phyloP scores from a whole-genome alignment of 352 stramenopile species.

The Phytophthora pistaciae region DNA sequence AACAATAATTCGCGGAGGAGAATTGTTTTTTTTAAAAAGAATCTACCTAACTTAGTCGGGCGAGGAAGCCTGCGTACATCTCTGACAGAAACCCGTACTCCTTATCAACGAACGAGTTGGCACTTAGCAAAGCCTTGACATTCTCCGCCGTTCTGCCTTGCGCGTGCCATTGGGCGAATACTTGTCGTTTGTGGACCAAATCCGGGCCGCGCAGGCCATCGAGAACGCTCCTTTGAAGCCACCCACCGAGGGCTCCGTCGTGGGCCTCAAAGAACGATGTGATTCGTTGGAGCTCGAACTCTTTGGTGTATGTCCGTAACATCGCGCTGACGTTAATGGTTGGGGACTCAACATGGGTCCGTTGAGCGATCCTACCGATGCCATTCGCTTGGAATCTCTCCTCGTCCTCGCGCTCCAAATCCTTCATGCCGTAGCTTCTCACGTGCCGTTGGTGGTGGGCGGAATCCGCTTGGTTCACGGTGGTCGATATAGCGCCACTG shows the following conservation, averaged over 20 bases:
- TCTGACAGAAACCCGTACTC: not conserved
- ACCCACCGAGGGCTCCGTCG: not conserved
- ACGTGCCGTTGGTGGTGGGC: not conserved
- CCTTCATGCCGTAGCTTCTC: not conserved
- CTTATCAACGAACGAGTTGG: not conserved
- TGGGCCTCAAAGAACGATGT: not conserved
- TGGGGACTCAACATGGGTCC: not conserved
- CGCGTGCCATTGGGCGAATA: not conserved
- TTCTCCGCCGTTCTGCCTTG: not conserved
- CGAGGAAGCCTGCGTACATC: not conserved
- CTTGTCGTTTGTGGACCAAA: not conserved
- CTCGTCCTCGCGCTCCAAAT: not conserved
- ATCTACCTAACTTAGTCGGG: not conserved
- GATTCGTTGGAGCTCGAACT: not conserved
- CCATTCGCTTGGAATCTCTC: not conserved
- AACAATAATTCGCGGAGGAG: too few relatives aligned
- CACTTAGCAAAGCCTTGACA: not conserved
- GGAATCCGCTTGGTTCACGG: not conserved
- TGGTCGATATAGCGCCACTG: not conserved
- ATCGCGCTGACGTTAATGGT: not conserved
- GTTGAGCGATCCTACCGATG: not conserved
- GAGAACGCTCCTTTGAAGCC: not conserved
- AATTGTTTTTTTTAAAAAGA: too few relatives aligned
- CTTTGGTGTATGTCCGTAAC: not conserved
- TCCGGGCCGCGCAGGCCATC: not conserved